Conservation (phyloP, 2,329 filamentous ascomycete genomes). For the Rugonectria rugulosa region DNA sequence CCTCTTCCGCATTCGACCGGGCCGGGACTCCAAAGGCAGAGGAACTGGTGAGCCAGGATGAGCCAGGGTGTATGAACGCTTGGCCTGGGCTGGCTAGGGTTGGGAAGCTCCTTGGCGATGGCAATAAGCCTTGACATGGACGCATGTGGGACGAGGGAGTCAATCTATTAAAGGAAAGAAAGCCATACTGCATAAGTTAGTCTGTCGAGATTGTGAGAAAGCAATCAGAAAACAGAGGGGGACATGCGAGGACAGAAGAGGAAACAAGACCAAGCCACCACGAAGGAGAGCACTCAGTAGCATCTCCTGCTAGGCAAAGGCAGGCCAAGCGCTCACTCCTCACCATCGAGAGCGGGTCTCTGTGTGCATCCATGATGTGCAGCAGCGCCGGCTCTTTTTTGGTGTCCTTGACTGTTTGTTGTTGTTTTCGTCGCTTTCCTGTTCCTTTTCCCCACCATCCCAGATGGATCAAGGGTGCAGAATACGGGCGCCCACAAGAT, state of each 20-base stretch:
- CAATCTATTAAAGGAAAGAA: background rate
- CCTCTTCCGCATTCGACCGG: constrained; percentile 13
- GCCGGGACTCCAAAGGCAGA: constrained; percentile 5
- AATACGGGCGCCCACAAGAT: constrained; percentile 3
- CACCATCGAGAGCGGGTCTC: constrained; percentile 14
- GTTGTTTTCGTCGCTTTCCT: background rate
- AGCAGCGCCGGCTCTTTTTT: constrained; percentile 6
- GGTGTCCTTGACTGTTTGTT: background rate
- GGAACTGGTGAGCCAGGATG: too few species aligned
- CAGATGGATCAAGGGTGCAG: constrained; percentile 9
- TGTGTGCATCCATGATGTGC: constrained; percentile 22
- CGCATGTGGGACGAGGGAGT: background rate
- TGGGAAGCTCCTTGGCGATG: constrained; percentile 3
- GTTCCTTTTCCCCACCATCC: constrained; percentile 22
- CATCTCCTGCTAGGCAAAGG: constrained; percentile 3
- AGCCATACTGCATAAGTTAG: too few species aligned
- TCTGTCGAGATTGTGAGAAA: too few species aligned
- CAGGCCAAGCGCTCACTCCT: constrained; percentile 1
- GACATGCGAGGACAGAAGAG: background rate
- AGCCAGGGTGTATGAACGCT: constrained; percentile 4
- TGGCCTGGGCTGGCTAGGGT: constrained; percentile 13
- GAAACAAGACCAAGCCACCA: too few species aligned
- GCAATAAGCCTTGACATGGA: background rate
- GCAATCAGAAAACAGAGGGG: background rate
- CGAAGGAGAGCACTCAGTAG: too few species aligned